These are phyloP conservation scores for Ceratocystis colombiana DNA, from an alignment of 2,329 filamentous ascomycete species.

Conservation along the genomic window DNA sequence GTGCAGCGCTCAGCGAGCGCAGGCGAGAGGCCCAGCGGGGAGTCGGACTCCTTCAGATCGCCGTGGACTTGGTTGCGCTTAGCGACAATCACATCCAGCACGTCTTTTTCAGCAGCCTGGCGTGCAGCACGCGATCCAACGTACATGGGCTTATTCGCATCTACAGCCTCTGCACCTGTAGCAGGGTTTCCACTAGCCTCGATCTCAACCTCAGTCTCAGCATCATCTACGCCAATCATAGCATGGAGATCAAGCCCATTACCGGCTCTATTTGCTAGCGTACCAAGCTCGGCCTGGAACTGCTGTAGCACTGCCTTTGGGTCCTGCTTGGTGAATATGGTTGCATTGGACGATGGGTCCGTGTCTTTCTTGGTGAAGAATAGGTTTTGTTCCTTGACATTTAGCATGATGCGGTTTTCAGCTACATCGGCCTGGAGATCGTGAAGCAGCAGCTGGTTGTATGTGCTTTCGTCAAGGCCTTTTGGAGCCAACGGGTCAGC, in stretches of 20 bases:
- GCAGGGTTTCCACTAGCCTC: background rate
- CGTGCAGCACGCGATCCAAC: slow-evolving; percentile 60
- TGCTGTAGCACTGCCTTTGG: slow-evolving; percentile 56
- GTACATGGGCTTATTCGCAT: slow-evolving; percentile 40
- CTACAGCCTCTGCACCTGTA: background rate
- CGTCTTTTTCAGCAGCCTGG: slow-evolving; percentile 55
- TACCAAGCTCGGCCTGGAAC: slow-evolving; percentile 52
- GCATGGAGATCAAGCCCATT: slow-evolving; percentile 51
- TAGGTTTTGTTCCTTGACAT: slow-evolving; percentile 74
- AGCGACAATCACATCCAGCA: slow-evolving; percentile 54
- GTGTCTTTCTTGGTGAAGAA: slow-evolving; percentile 61
- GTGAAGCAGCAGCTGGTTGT: slow-evolving; percentile 62
- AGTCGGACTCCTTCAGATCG: slow-evolving; percentile 38
- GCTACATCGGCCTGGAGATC: slow-evolving; percentile 68
- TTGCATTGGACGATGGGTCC: slow-evolving; percentile 37
- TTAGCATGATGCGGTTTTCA: slow-evolving; percentile 70
- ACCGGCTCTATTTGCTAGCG: slow-evolving; percentile 39
- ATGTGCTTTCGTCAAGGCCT: slow-evolving; percentile 62
- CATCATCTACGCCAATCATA: slow-evolving; percentile 58
- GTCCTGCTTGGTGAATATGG: slow-evolving; percentile 57
- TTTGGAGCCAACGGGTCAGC: slow-evolving; percentile 47
- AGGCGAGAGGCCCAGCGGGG: slow-evolving; percentile 45
- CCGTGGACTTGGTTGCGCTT: slow-evolving; percentile 51
- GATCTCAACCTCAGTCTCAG: slow-evolving; percentile 51
- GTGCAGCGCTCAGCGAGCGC: slow-evolving; percentile 50